Percentiles rank a stretch among this genome's conserved stretches.
These are phyloP conservation scores for Dictyostelium capitatum DNA, from an alignment of 78 protist genomes.

Conservation along the genomic window DNA sequence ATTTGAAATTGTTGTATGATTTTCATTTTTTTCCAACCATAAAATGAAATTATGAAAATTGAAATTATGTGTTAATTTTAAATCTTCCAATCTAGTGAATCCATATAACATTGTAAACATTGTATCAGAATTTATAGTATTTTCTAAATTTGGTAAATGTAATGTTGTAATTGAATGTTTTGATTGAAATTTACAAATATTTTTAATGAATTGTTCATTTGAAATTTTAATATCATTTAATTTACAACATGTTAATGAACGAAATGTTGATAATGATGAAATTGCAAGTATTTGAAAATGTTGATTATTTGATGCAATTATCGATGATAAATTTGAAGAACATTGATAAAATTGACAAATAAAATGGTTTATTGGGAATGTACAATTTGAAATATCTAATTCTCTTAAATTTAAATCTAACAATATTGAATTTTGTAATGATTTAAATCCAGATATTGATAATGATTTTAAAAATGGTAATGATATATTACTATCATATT, in stretches of 20 bases:
- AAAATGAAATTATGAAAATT: background rate
- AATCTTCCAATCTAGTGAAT: background rate
- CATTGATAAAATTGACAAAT: background rate
- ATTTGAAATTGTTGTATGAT: background rate
- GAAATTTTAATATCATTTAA: background rate
- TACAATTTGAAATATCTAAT: conserved; percentile 3
- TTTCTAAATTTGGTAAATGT: conserved; percentile 1
- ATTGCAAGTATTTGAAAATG: background rate
- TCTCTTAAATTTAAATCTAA: conserved; percentile 7
- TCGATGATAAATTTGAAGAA: background rate
- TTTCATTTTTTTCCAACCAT: background rate
- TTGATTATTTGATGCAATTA: background rate
- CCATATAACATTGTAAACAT: background rate
- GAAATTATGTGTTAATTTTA: background rate
- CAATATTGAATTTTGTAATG: background rate
- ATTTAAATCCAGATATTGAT: background rate
- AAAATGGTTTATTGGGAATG: background rate
- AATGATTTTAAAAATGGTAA: conserved; percentile 6
- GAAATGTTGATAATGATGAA: background rate
- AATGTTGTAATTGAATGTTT: background rate
- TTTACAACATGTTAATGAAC: background rate
- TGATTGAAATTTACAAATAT: background rate
- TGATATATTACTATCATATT: background rate
- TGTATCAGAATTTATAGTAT: background rate
- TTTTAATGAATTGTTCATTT: background rate